These are phyloP conservation scores for Thelonectria blattea DNA, from an alignment of 2,329 filamentous ascomycete species.

Conservation along the genomic window DNA sequence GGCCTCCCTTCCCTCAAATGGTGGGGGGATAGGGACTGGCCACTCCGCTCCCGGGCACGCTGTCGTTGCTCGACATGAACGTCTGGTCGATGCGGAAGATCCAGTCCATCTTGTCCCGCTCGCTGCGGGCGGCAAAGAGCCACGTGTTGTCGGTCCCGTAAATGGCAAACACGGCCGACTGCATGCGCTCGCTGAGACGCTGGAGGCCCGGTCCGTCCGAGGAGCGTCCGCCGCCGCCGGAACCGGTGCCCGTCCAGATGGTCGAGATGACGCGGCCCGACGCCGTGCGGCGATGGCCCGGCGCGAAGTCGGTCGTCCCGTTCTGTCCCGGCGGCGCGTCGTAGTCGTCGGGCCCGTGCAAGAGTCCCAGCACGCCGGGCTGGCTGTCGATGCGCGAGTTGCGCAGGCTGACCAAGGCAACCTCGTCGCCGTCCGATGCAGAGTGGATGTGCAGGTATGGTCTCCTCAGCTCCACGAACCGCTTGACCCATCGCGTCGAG, in stretches of 20 bases:
- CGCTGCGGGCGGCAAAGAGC: conserved; percentile 87
- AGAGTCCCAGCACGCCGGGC: conserved; percentile 81
- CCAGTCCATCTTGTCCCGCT: conserved; percentile 96
- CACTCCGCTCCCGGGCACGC: conserved; percentile 46
- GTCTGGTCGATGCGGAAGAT: conserved; percentile 93
- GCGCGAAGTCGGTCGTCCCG: conserved; percentile 47
- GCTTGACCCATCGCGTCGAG: conserved; percentile 84
- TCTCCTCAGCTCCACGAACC: conserved; percentile 88
- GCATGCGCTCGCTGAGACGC: conserved; percentile 62
- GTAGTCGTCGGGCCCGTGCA: conserved; percentile 59
- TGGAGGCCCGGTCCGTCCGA: conserved; percentile 50
- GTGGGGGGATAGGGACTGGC: conserved; percentile 42
- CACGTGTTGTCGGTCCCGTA: conserved; percentile 96
- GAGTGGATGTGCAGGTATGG: conserved; percentile 93
- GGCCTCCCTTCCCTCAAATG: conserved; percentile 44
- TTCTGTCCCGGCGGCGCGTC: conserved; percentile 44
- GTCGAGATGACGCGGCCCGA: conserved; percentile 62
- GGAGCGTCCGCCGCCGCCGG: conserved; percentile 37
- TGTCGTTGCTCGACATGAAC: conserved; percentile 57
- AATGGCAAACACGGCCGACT: conserved; percentile 85
- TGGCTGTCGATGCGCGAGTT: conserved; percentile 93
- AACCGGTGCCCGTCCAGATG: conserved; percentile 56
- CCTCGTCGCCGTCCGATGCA: conserved; percentile 84
- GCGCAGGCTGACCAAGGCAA: conserved; percentile 85
- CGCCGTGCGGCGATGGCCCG: conserved; percentile 55